Evolutionary conservation across 2,329 filamentous ascomycete species (phyloP).

Genomic region (Fusarium brevicatenulatum): DNA sequence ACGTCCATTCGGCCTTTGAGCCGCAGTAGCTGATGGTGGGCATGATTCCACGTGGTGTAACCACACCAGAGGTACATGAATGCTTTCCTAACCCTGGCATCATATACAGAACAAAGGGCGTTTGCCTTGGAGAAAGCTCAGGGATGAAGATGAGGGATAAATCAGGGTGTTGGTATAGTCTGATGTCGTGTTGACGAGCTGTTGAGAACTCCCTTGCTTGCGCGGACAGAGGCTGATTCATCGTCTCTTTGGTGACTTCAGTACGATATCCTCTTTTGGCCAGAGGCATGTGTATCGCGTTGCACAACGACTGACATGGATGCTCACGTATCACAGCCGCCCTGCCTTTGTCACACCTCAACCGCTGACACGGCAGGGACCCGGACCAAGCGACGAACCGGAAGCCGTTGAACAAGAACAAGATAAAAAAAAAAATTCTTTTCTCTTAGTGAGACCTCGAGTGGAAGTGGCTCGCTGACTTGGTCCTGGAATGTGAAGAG

Average conservation of each 20-base stretch:
- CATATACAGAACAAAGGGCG: conserved; percentile 16
- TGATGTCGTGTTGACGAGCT: conserved; percentile 9
- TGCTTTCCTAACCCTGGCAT: conserved; percentile 6
- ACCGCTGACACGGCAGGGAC: conserved; percentile 24
- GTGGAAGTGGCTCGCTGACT: conserved; percentile 19
- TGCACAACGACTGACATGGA: conserved; percentile 25
- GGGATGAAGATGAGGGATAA: conserved; percentile 3
- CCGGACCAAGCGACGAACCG: conserved; percentile 29
- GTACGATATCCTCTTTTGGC: conserved; percentile 6
- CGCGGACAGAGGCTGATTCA: conserved; percentile 15
- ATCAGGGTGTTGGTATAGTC: conserved; percentile 14
- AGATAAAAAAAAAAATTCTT: conserved; percentile 5
- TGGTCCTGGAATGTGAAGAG: conserved; percentile 26
- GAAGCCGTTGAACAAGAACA: conserved; percentile 5
- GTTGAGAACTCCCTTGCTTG: conserved; percentile 2
- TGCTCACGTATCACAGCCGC: conserved; percentile 24
- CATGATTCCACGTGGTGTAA: conserved; percentile 44
- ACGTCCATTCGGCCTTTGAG: conserved; percentile 37
- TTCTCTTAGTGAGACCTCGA: conserved; percentile 25
- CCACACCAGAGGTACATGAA: conserved; percentile 24
- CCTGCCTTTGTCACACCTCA: conserved; percentile 25
- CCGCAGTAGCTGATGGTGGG: conserved; percentile 28
- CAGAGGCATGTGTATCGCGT: conserved; percentile 24
- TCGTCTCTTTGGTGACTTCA: background rate
- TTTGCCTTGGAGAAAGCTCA: background rate